phyloP scores from a whole-genome alignment of 768 basidiomycete species.

The Asterophora lycoperdoides region DNA sequence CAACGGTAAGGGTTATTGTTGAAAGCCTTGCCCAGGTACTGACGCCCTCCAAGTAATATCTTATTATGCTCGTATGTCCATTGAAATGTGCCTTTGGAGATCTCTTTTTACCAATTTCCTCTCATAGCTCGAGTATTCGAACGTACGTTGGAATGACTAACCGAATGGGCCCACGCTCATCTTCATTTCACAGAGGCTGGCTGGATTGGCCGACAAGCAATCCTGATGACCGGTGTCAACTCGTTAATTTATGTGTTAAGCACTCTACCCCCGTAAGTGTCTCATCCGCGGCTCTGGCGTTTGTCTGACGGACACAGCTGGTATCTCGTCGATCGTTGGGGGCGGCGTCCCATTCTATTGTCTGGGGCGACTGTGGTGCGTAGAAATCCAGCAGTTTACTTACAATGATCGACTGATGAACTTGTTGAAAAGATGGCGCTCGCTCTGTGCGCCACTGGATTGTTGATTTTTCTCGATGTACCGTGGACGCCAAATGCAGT shows the following conservation, averaged over 20 bases:
- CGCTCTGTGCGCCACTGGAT: constrained; percentile 75
- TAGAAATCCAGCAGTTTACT: constrained; percentile 10
- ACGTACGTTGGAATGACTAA: constrained; percentile 44
- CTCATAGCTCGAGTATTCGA: constrained; percentile 81
- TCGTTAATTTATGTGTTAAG: constrained; percentile 75
- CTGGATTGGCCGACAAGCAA: constrained; percentile 90
- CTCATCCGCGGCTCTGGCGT: constrained; percentile 1
- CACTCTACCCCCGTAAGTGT: constrained; percentile 79
- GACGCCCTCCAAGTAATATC: constrained; percentile 63
- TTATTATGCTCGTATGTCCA: constrained; percentile 84
- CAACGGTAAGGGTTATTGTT: constrained; percentile 53
- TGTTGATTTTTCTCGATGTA: constrained; percentile 90
- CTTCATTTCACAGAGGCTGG: constrained; percentile 65
- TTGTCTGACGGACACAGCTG: constrained; percentile 48
- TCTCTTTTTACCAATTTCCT: not conserved
- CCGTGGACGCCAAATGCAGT: constrained; percentile 85
- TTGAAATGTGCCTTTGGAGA: constrained; percentile 6
- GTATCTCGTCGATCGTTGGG: constrained; percentile 92
- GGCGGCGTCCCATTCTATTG: constrained; percentile 80
- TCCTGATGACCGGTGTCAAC: constrained; percentile 96
- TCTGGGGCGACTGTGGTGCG: constrained; percentile 78
- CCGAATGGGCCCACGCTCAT: constrained; percentile 5
- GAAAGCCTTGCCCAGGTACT: not conserved
- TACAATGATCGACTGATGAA: not conserved
- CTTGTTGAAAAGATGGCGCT: constrained; percentile 68